phyloP scores from a whole-genome alignment of 2,329 filamentous ascomycete genomes.

The Cordyceps cicadae region DNA sequence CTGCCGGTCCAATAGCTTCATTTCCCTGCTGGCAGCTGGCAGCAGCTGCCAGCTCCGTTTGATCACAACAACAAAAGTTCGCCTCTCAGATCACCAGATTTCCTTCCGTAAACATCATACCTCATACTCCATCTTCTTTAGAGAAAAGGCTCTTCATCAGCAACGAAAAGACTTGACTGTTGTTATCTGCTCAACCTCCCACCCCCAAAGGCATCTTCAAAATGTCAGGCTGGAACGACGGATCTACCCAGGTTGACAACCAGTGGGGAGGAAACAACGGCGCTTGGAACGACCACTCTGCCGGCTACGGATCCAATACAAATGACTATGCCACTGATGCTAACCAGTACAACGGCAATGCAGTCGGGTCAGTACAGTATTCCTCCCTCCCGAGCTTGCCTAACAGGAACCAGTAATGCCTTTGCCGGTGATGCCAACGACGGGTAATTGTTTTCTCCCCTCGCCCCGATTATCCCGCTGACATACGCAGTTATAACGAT shows the following conservation, averaged over 20 bases:
- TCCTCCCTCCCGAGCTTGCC: background rate
- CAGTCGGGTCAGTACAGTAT: background rate
- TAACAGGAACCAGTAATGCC: background rate
- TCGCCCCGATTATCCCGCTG: background rate
- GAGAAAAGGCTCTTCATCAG: background rate
- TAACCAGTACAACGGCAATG: too few species aligned
- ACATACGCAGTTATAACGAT: constrained; percentile 11
- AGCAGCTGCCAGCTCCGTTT: constrained; percentile 9
- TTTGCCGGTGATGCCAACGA: background rate
- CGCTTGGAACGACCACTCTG: background rate
- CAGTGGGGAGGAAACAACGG: background rate
- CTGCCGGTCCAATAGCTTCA: background rate
- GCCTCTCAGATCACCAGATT: background rate
- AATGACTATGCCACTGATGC: background rate
- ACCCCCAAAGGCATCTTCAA: background rate
- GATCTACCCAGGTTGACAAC: constrained; percentile 1
- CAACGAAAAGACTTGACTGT: too few species aligned
- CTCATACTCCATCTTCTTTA: background rate
- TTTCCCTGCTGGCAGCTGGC: background rate
- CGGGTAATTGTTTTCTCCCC: background rate
- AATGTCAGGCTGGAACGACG: constrained; percentile 3
- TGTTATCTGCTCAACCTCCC: too few species aligned
- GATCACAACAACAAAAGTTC: background rate
- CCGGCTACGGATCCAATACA: background rate
- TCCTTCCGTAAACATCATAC: background rate